Evolutionary conservation across 2,329 filamentous ascomycete genomes (phyloP), one percentile per base, ranked within the genome.

Genomic region (Colletotrichum euphorbiae): DNA sequence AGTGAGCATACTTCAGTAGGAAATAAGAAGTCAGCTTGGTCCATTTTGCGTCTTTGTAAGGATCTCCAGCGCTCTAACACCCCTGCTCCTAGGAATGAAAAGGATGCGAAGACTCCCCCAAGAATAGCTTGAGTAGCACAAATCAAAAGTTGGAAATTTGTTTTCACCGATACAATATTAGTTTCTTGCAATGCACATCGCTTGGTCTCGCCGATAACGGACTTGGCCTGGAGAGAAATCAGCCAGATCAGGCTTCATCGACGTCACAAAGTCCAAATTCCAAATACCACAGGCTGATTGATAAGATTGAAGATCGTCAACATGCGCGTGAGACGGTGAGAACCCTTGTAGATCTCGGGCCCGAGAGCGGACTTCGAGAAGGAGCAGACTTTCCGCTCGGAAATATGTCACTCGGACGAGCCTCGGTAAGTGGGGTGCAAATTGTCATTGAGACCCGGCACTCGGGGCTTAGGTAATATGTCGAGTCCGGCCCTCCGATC

Each of bases 401-500:
- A 68, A 42, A 40, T 59, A 57, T 51, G 33, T 50, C 42, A 54
- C 48, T 68, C 65, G 65, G 61, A 21, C 31, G 54, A 68, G 61
- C 65, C 65, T 68, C 65, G 66, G 66, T 13, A 68, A 68, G 61
- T 68, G 66, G 54, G 38, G 54, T 17, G 8, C 3, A 3, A 9
- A 12, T 60, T 46, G 55, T 19, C n/a, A n/a, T n/a, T n/a, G 13
- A 46, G 45, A 54, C 3, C 40, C 28, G 46, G 45, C 38, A 33
- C 52, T 58, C 31, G 60, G 54, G n/a, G 66, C 38, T 65, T 68
- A 68, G 17, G 17, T 68, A 68, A 68, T 64, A 31, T 21, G 24
- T n/a, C n/a, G 6, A 9, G 21, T 12, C 50, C 52, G 45, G 38
- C n/a, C 38, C 21, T 55, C 65, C 61, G 61, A 55, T 65, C 17